A percentile compares a stretch with the other conserved stretches of the same genome.
Conservation (phyloP, 2,329 filamentous ascomycete genomes). For the Alternaria brassicicola region DNA sequence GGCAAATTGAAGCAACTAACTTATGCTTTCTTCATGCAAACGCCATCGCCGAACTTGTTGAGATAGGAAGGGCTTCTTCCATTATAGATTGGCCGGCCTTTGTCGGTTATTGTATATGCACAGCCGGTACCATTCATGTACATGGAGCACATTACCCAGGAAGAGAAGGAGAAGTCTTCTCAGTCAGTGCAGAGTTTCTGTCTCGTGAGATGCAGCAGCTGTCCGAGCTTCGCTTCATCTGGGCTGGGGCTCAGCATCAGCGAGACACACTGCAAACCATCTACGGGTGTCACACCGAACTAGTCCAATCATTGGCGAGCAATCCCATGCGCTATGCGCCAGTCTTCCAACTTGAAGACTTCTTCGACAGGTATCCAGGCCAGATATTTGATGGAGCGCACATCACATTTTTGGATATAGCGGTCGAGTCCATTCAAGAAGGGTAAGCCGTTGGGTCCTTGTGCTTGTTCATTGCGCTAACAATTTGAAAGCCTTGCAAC, state of each 20-base stretch:
- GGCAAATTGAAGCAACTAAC: slow-evolving; percentile 91
- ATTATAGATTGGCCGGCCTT: slow-evolving; percentile 86
- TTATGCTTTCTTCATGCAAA: slow-evolving; percentile 87
- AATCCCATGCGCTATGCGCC: slow-evolving; percentile 76
- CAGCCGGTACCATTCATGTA: slow-evolving; percentile 85
- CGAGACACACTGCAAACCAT: slow-evolving; percentile 78
- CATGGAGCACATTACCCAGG: slow-evolving; percentile 81
- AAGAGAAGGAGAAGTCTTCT: slow-evolving; percentile 67
- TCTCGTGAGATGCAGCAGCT: slow-evolving; percentile 81
- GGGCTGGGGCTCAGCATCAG: slow-evolving; percentile 81
- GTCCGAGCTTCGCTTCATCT: slow-evolving; percentile 73
- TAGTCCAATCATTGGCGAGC: slow-evolving; percentile 73
- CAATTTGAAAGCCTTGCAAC: slow-evolving; percentile 34
- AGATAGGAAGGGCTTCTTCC: slow-evolving; percentile 74
- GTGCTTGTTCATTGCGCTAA: slow-evolving; percentile 16
- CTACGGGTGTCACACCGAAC: slow-evolving; percentile 77
- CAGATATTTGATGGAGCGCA: slow-evolving; percentile 76
- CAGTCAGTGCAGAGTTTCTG: slow-evolving; percentile 70
- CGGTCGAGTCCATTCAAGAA: slow-evolving; percentile 66
- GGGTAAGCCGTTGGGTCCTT: slow-evolving; percentile 47
- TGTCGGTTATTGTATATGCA: slow-evolving; percentile 84
- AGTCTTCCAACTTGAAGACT: slow-evolving; percentile 84
- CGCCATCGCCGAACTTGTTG: slow-evolving; percentile 81
- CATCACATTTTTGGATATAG: slow-evolving; percentile 71
- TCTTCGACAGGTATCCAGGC: slow-evolving; percentile 81